Conservation (phyloP, 179 eudicot species). For the Silene noctiflora region DNA sequence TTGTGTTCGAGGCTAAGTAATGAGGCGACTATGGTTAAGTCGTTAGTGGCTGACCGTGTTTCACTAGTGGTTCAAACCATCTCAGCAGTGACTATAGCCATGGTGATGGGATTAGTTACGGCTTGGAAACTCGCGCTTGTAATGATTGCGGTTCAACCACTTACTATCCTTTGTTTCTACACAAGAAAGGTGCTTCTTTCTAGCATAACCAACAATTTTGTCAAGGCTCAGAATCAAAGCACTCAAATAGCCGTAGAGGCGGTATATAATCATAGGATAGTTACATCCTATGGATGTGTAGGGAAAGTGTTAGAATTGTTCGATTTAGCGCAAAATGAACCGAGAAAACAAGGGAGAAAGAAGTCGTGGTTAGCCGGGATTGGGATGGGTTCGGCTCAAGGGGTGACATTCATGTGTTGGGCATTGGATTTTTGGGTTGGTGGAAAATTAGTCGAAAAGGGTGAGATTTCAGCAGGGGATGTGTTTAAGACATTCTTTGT, state of each 20-base stretch:
- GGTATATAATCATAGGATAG: constrained; percentile 43
- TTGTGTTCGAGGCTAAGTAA: constrained; percentile 37
- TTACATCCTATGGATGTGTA: constrained; percentile 35
- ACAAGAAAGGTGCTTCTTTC: constrained; percentile 40
- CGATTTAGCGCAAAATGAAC: constrained; percentile 41
- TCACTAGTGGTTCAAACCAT: constrained; percentile 38
- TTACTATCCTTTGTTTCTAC: constrained; percentile 46
- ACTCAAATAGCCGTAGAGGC: constrained; percentile 48
- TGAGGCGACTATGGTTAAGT: constrained; percentile 39
- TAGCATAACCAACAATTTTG: constrained; percentile 29
- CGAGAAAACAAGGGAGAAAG: constrained; percentile 34
- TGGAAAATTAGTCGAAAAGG: constrained; percentile 38
- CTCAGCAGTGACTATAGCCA: constrained; percentile 36
- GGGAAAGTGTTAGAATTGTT: constrained; percentile 38
- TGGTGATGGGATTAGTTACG: constrained; percentile 37
- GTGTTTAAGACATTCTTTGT: constrained; percentile 48
- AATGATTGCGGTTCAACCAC: constrained; percentile 44
- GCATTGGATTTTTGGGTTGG: constrained; percentile 51
- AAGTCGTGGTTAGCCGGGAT: constrained; percentile 43
- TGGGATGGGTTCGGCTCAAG: constrained; percentile 43
- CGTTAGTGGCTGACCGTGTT: constrained; percentile 41
- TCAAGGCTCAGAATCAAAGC: constrained; percentile 39
- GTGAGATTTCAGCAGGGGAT: constrained; percentile 42
- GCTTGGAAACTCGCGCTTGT: constrained; percentile 49
- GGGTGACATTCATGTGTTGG: constrained; percentile 50